A percentile compares a stretch with the other conserved stretches of the same genome.
These are phyloP conservation scores for Solanum bukasovii DNA, from an alignment of 257 asterid genomes.

Conservation along the genomic window DNA sequence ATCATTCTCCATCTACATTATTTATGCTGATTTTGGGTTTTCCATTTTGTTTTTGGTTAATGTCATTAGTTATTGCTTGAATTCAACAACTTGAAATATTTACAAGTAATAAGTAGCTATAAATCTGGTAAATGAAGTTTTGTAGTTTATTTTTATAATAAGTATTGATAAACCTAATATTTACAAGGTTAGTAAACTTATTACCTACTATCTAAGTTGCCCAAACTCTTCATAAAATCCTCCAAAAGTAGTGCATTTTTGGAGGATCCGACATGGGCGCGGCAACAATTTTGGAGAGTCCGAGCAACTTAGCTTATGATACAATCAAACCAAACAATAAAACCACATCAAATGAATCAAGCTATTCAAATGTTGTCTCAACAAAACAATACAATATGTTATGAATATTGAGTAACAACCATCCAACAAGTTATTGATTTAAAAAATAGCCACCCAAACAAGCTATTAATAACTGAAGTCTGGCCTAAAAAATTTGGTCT, in stretches of 20 bases:
- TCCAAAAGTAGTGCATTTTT: neutral
- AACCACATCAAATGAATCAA: neutral
- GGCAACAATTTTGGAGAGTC: neutral
- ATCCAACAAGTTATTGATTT: neutral
- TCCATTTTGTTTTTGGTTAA: neutral
- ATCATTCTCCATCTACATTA: neutral
- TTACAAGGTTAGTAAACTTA: neutral
- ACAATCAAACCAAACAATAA: neutral
- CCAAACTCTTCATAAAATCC: neutral
- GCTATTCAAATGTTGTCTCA: neutral
- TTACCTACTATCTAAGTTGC: neutral
- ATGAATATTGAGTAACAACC: neutral
- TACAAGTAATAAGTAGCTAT: neutral
- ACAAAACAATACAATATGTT: neutral
- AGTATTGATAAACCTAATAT: neutral
- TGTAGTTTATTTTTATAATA: too few species aligned
- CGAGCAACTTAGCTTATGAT: neutral
- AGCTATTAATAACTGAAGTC: neutral
- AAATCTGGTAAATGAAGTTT: neutral
- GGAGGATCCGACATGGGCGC: neutral
- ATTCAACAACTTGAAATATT: neutral
- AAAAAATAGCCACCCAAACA: neutral
- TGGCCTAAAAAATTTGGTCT: neutral
- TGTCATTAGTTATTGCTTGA: neutral
- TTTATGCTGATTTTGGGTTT: neutral